A percentile compares a stretch with the other conserved stretches of the same genome.
phyloP scores from a whole-genome alignment of 768 basidiomycete species.

The Kwoniella botswanensis region DNA sequence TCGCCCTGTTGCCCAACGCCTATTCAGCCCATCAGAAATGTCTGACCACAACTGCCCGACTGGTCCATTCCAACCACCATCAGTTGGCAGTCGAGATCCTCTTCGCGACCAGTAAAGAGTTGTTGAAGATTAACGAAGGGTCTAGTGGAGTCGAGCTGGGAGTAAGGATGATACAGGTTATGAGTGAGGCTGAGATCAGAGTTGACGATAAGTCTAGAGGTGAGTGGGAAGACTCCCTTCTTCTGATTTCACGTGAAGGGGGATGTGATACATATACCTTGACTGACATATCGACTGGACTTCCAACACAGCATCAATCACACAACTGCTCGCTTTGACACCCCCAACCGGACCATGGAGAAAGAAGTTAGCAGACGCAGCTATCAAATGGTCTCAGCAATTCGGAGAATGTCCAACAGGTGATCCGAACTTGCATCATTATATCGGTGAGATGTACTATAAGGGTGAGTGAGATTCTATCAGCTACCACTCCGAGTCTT shows the following conservation, averaged over 20 bases:
- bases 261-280: background rate
- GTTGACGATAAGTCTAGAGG: constrained; percentile 82
- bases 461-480: constrained; percentile 39
- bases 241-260: background rate
- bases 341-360: constrained; percentile 83
- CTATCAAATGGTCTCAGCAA: constrained; percentile 84
- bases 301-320: constrained; percentile 70
- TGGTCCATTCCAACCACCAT: constrained; percentile 66
- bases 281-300: background rate
- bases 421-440: constrained; percentile 85
- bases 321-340: constrained; percentile 86
- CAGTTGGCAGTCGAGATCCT: constrained; percentile 89
- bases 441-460: constrained; percentile 76
- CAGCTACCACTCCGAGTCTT: too few species aligned
- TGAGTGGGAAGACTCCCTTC: constrained; percentile 58
- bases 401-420: constrained; percentile 79
- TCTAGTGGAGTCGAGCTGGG: constrained; percentile 90
- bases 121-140: constrained; percentile 83
- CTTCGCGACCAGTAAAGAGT: constrained; percentile 83
- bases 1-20: constrained; percentile 64
- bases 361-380: constrained; percentile 82
- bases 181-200: constrained; percentile 72
- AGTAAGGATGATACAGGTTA: constrained; percentile 79
- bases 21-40: constrained; percentile 98
- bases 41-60: constrained; percentile 85